A percentile compares a stretch with the other conserved stretches of the same genome.
These are phyloP conservation scores for Phtheirospermum japonicum DNA, from an alignment of 257 asterid genomes.

Conservation along the genomic window DNA sequence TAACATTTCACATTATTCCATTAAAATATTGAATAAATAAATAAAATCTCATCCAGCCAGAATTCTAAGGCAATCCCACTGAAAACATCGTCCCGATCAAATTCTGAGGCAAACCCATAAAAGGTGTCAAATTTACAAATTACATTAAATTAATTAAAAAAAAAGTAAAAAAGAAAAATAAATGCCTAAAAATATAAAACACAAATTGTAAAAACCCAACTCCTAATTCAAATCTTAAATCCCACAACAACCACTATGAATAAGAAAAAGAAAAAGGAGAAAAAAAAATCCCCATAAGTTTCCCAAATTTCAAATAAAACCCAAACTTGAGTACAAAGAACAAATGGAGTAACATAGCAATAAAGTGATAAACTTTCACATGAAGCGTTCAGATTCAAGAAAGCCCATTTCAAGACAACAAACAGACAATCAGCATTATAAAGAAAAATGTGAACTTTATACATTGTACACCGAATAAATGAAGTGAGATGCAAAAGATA, in stretches of 20 bases:
- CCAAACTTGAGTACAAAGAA: conserved; percentile 25
- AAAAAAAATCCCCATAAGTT: conserved; percentile 9
- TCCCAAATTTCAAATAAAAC: conserved; percentile 20
- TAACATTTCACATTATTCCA: conserved; percentile 37
- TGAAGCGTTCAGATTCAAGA: conserved; percentile 42
- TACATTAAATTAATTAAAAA: conserved; percentile 20
- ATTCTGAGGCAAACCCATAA: conserved; percentile 8
- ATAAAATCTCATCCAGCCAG: conserved; percentile 33
- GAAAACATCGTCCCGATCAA: conserved; percentile 19
- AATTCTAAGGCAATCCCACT: conserved; percentile 40
- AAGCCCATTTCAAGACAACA: conserved; percentile 35
- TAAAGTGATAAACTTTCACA: conserved; percentile 34
- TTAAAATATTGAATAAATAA: not conserved
- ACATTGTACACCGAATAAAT: conserved; percentile 38
- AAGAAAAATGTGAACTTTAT: conserved; percentile 31
- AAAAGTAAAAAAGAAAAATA: not conserved
- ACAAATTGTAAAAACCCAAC: conserved; percentile 18
- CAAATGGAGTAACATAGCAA: conserved; percentile 29
- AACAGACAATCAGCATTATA: conserved; percentile 19
- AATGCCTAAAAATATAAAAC: not conserved
- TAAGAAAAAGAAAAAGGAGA: not conserved
- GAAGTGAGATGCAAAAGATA: conserved; percentile 34
- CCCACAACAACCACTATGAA: conserved; percentile 7
- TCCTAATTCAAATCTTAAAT: conserved; percentile 31
- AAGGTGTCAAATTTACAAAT: conserved; percentile 20